Conservation (phyloP, 2,329 filamentous ascomycete species). For the Fusarium austroafricanum region DNA sequence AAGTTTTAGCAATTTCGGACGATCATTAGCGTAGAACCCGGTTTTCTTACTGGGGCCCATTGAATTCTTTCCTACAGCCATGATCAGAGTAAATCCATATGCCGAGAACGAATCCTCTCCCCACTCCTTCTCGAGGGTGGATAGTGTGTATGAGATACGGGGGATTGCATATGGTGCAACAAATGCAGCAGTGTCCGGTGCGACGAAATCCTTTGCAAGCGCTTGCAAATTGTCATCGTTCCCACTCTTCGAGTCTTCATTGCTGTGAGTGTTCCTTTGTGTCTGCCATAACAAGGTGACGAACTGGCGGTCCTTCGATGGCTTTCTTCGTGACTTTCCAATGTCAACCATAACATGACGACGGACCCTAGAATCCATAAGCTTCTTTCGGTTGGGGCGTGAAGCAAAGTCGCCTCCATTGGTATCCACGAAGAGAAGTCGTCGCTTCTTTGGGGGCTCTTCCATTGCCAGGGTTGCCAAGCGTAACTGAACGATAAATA, state of each 20-base stretch:
- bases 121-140: slow-evolving; percentile 20
- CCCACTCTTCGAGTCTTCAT: neutral
- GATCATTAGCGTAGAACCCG: neutral
- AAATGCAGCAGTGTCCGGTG: neutral
- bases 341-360: slow-evolving; percentile 19
- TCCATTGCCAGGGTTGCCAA: neutral
- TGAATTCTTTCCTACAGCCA: slow-evolving; percentile 9
- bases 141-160: slow-evolving; percentile 1
- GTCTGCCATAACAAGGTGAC: slow-evolving; percentile 3
- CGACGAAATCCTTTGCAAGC: neutral
- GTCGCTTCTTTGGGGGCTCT: neutral
- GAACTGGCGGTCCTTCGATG: neutral
- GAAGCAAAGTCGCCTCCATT: neutral
- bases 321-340: slow-evolving; percentile 6
- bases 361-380: neutral
- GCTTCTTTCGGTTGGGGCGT: neutral
- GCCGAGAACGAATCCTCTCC: slow-evolving; percentile 20
- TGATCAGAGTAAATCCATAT: slow-evolving; percentile 17
- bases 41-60: neutral
- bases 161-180: neutral
- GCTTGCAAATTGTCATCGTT: neutral
- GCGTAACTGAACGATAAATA: neutral
- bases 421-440: slow-evolving; percentile 6
- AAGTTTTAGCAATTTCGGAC: neutral
- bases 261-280: neutral